Evolutionary conservation across 169 alveolate genomes (phyloP).

Genomic region (Plasmodium vivax): DNA sequence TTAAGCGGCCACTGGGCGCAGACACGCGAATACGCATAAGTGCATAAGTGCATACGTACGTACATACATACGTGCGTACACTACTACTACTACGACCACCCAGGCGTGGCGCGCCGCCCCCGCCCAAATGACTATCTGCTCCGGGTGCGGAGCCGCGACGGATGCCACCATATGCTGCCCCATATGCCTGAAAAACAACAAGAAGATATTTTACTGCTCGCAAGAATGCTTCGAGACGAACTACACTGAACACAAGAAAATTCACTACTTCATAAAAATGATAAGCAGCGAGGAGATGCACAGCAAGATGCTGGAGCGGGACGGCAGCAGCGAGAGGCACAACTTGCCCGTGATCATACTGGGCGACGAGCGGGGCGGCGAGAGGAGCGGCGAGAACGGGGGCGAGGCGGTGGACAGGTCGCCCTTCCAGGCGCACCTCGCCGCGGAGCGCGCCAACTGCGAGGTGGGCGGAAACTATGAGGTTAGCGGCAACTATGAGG

Average conservation of each 20-base stretch:
- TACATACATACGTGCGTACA: no score
- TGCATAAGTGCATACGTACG: no score
- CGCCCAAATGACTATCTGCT: constrained; percentile 51
- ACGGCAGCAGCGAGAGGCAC: background rate
- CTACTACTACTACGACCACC: no score
- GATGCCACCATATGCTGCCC: constrained; percentile 68
- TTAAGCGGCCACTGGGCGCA: background rate
- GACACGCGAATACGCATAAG: constrained; percentile 5
- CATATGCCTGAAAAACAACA: constrained; percentile 53
- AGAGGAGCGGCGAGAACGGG: background rate
- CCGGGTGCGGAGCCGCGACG: constrained; percentile 70
- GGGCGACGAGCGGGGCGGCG: no score
- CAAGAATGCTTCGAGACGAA: constrained; percentile 67
- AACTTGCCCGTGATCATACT: constrained; percentile 51
- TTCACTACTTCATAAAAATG: constrained; percentile 50
- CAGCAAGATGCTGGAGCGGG: background rate
- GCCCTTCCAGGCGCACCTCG: background rate
- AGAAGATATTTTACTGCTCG: constrained; percentile 51
- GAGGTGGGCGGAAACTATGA: background rate
- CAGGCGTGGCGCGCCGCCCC: background rate
- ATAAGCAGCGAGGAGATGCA: constrained; percentile 35
- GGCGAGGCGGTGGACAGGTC: background rate
- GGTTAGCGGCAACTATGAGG: background rate
- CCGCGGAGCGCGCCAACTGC: background rate
- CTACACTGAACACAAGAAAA: constrained; percentile 58